These are phyloP conservation scores for Mortierella sp. DNA, from an alignment of 371 early-diverging fungal species.

Conservation along the genomic window DNA sequence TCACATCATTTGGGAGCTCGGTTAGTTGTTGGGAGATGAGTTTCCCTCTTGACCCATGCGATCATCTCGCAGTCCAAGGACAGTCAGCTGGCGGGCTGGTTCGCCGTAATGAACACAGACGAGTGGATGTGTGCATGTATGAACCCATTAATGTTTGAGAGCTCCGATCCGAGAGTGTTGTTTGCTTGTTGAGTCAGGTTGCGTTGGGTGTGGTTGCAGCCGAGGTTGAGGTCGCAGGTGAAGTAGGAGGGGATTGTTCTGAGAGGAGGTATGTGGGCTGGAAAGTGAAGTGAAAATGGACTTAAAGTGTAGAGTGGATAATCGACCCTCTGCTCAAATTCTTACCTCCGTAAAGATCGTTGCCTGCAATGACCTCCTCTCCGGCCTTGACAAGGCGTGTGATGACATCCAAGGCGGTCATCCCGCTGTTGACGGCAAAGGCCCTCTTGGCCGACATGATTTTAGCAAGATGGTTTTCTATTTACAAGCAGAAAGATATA, in stretches of 20 bases:
- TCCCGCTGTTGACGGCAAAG: conserved; percentile 87
- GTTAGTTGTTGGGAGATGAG: conserved; percentile 6
- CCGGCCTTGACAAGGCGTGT: conserved; percentile 83
- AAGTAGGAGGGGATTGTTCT: not conserved
- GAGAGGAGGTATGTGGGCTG: not conserved
- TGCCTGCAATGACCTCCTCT: conserved; percentile 89
- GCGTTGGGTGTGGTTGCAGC: not conserved
- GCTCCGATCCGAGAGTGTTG: not conserved
- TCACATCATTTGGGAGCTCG: conserved; percentile 42
- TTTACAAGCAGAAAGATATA: conserved; percentile 6
- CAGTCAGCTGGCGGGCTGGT: not conserved
- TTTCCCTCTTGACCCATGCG: not conserved
- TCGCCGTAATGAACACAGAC: not conserved
- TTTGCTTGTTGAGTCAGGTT: not conserved
- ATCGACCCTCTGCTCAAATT: not conserved
- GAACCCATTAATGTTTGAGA: not conserved
- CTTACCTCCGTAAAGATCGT: conserved; percentile 90
- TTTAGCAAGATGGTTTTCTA: conserved; percentile 89
- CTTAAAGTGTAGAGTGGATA: not conserved
- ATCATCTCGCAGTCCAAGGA: conserved; percentile 2
- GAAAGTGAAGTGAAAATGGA: not conserved
- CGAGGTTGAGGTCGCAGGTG: not conserved
- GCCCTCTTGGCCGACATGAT: conserved; percentile 86
- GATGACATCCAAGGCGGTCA: conserved; percentile 91
- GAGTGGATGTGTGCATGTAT: not conserved